These are phyloP conservation scores for Coccomyxa sp. DNA, from an alignment of 139 green algal species.

Conservation along the genomic window DNA sequence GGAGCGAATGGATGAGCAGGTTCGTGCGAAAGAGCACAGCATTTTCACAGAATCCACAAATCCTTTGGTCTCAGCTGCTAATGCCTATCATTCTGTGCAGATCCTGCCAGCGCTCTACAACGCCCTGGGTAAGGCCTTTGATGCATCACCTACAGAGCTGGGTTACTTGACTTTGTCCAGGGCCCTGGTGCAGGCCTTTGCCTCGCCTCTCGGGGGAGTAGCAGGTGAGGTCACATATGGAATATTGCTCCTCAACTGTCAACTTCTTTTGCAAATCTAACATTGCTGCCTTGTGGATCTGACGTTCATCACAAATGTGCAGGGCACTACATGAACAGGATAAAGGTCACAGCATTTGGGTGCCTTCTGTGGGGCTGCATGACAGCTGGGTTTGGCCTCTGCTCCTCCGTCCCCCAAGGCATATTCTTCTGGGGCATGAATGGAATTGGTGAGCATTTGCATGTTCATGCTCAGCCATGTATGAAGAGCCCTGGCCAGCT, in stretches of 20 bases:
- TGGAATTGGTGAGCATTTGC: conserved; percentile 46
- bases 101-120: conserved; percentile 62
- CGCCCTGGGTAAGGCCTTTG: conserved; percentile 51
- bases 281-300: no score
- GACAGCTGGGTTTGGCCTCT: conserved; percentile 45
- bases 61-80: background rate
- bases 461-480: background rate
- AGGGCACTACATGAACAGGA: conserved; percentile 43
- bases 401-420: conserved; percentile 21
- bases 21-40: background rate
- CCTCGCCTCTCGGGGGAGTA: conserved; percentile 42
- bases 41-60: no score
- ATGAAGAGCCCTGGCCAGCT: no score
- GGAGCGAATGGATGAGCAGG: conserved; percentile 29
- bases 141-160: conserved; percentile 61
- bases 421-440: conserved; percentile 65
- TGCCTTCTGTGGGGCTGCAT: conserved; percentile 70
- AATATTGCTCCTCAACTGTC: no score
- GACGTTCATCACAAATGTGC: background rate
- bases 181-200: conserved; percentile 59
- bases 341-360: conserved; percentile 51
- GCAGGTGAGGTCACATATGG: conserved; percentile 18
- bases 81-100: background rate
- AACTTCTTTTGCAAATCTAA: no score
- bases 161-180: conserved; percentile 63